A percentile compares a stretch with the other conserved stretches of the same genome.
phyloP scores from a whole-genome alignment of 176 grass and related monocot genomes.

The Oryza coarctata region DNA sequence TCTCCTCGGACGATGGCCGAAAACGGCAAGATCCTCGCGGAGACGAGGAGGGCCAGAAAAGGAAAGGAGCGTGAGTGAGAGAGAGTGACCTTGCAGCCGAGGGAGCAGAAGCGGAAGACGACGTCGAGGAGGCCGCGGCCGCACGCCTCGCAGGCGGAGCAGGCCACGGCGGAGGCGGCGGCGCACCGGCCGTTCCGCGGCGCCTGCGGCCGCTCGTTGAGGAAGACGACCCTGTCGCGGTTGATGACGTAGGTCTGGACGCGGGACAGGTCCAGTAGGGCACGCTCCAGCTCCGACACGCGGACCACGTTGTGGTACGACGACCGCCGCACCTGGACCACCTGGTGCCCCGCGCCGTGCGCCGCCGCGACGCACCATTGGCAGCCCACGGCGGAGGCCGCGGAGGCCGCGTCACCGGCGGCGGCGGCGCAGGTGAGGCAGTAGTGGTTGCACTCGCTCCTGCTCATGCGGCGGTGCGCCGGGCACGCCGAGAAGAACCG shows the following conservation, averaged over 20 bases:
- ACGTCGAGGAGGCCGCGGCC: not conserved
- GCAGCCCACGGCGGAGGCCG: not conserved
- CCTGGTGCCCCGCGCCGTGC: not conserved
- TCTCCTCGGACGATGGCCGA: not conserved
- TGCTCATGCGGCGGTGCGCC: not conserved
- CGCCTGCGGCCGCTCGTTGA: not conserved
- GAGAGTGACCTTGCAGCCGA: slow-evolving; percentile 67
- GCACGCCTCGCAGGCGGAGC: slow-evolving; percentile 9
- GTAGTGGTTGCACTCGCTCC: slow-evolving; percentile 19
- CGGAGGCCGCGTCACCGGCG: too few species aligned
- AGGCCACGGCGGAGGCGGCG: not conserved
- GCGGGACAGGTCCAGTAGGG: not conserved
- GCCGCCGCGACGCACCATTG: not conserved
- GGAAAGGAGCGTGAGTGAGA: not conserved
- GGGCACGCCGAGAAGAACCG: slow-evolving; percentile 27
- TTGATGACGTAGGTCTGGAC: slow-evolving; percentile 35
- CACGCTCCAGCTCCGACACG: not conserved
- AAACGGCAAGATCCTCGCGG: not conserved
- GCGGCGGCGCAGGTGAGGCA: slow-evolving; percentile 12
- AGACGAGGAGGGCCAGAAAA: not conserved
- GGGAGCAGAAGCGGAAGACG: slow-evolving; percentile 64
- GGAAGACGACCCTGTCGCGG: not conserved
- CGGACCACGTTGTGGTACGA: not conserved
- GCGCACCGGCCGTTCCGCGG: not conserved
- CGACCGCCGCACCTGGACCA: not conserved